phyloP scores from a whole-genome alignment of 768 basidiomycete genomes.

The Boletellus sp. region DNA sequence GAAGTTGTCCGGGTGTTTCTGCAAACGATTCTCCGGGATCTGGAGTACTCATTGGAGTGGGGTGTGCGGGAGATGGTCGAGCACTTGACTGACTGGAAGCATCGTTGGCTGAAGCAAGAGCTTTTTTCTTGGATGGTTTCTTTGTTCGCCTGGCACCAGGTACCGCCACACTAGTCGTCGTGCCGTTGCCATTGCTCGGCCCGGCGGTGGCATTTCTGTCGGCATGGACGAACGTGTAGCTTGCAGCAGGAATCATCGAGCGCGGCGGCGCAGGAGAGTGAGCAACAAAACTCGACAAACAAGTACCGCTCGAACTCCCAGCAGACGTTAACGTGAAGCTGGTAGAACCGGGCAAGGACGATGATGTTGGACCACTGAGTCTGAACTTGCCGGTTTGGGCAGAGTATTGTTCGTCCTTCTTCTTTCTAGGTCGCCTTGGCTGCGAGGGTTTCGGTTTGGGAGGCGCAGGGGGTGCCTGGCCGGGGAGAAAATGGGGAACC shows the following conservation, averaged over 20 bases:
- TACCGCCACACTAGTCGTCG: background rate
- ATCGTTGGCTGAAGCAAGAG: background rate
- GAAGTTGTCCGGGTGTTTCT: slow-evolving; percentile 1
- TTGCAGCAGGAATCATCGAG: slow-evolving; percentile 1
- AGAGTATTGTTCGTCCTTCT: slow-evolving; percentile 38
- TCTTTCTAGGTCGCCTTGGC: slow-evolving; percentile 27
- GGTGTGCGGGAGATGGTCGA: slow-evolving; percentile 9
- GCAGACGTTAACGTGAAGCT: slow-evolving; percentile 32
- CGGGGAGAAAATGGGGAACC: slow-evolving; percentile 48
- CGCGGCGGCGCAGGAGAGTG: background rate
- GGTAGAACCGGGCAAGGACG: slow-evolving; percentile 23
- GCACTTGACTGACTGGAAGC: background rate
- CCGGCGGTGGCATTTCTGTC: slow-evolving; percentile 6
- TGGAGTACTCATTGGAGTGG: background rate
- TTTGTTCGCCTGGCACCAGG: slow-evolving; percentile 10
- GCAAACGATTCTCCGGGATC: background rate
- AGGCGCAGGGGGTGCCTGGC: slow-evolving; percentile 36
- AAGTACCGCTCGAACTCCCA: slow-evolving; percentile 5
- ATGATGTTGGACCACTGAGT: slow-evolving; percentile 29
- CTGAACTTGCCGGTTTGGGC: slow-evolving; percentile 51
- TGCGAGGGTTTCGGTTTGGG: slow-evolving; percentile 27
- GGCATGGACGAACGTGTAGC: background rate
- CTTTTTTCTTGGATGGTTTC: slow-evolving; percentile 11
- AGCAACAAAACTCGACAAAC: background rate
- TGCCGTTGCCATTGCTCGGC: background rate